phyloP scores from a whole-genome alignment of 73 alveolate genomes.

The Paramecium primaurelia region DNA sequence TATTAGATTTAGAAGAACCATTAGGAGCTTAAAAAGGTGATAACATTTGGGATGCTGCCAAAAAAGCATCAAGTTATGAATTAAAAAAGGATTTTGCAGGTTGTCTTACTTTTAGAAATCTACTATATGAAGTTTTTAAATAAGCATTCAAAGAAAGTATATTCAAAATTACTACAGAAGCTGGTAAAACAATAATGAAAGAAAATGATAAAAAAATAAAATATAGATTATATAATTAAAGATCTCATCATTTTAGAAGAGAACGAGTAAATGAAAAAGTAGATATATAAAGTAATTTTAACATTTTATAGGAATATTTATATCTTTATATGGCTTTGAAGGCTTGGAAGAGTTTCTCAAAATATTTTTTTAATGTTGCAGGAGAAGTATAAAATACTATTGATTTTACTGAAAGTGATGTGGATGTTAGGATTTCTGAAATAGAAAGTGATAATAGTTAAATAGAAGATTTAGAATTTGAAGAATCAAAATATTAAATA shows the following conservation, averaged over 20 bases:
- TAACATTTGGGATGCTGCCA: constrained; percentile 31
- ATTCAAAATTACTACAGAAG: neutral
- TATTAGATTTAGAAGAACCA: constrained; percentile 13
- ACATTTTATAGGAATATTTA: constrained; percentile 1
- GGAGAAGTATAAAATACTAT: neutral
- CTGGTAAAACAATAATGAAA: constrained; percentile 7
- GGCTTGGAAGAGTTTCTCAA: neutral
- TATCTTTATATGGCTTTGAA: neutral
- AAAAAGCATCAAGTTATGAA: neutral
- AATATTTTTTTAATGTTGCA: neutral
- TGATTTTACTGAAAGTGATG: neutral
- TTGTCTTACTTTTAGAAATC: neutral
- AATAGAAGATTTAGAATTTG: neutral
- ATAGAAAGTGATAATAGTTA: neutral
- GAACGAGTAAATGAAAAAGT: neutral
- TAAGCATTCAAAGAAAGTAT: neutral
- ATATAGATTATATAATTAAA: constrained; percentile 1
- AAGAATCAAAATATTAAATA: neutral
- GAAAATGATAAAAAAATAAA: neutral
- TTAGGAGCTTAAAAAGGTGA: neutral
- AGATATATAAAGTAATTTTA: neutral
- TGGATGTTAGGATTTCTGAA: neutral
- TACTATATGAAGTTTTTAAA: neutral
- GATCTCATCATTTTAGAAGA: neutral
- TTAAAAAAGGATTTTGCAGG: neutral